phyloP scores from a whole-genome alignment of 805 yeast genomes.

The Metschnikowia cubensis region DNA sequence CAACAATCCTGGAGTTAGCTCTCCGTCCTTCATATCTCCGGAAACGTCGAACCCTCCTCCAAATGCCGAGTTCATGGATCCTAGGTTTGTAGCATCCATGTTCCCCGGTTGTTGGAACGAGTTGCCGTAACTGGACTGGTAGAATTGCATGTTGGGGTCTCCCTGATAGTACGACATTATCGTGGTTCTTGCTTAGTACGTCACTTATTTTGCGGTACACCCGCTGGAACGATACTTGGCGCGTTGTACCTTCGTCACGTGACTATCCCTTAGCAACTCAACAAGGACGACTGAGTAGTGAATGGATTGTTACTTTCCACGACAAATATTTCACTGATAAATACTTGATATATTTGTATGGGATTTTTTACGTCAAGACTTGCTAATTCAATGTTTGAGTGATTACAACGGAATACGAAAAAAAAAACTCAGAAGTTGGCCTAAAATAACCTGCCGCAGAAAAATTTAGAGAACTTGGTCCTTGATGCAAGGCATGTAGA shows the following conservation, averaged over 20 bases:
- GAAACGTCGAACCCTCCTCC: conserved; percentile 35
- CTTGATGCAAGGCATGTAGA: too few relatives aligned
- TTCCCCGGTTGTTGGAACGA: conserved; percentile 23
- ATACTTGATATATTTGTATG: neutral
- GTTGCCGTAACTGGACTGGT: conserved; percentile 38
- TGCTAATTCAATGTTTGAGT: too few relatives aligned
- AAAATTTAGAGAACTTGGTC: too few relatives aligned
- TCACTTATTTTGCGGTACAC: neutral
- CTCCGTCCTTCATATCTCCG: conserved; percentile 42
- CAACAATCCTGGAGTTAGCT: conserved; percentile 68
- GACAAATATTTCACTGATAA: neutral
- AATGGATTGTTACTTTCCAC: neutral
- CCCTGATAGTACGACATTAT: conserved; percentile 42
- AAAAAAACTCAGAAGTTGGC: too few relatives aligned
- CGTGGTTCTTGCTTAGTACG: neutral
- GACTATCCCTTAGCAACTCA: neutral
- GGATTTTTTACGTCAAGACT: too few relatives aligned
- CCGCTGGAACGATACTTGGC: conserved; percentile 1
- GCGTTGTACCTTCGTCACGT: conserved; percentile 1
- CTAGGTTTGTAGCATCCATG: conserved; percentile 23
- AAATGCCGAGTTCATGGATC: conserved; percentile 38
- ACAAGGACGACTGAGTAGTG: neutral
- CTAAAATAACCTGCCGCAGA: too few relatives aligned
- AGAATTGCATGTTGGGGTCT: conserved; percentile 40
- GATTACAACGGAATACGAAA: too few relatives aligned